phyloP scores from a whole-genome alignment of 2,329 filamentous ascomycete genomes.

The Botryosphaeria dothidea region DNA sequence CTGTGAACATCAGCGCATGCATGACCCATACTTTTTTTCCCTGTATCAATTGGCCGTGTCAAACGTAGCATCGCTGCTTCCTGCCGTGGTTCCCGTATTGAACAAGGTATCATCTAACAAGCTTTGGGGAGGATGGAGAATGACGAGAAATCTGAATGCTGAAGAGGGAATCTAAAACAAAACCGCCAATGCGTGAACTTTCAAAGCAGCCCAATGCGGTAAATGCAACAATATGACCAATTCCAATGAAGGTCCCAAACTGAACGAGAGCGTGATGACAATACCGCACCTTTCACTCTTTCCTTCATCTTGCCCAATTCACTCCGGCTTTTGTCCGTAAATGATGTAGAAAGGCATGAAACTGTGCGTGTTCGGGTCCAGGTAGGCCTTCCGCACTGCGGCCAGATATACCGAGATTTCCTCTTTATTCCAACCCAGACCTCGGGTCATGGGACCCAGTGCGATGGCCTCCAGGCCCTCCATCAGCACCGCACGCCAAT shows the following conservation, averaged over 20 bases:
- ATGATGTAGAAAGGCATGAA: slow-evolving; percentile 60
- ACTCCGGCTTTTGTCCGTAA: slow-evolving; percentile 54
- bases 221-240: background rate
- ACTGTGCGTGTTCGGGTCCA: slow-evolving; percentile 41
- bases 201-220: background rate
- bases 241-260: no score
- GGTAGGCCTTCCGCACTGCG: slow-evolving; percentile 19
- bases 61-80: background rate
- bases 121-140: no score
- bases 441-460: slow-evolving; percentile 22
- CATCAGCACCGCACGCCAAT: slow-evolving; percentile 25
- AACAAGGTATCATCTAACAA: background rate
- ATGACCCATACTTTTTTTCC: background rate
- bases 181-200: no score
- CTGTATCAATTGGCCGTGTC: no score
- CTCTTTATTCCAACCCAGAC: slow-evolving; percentile 24
- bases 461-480: slow-evolving; percentile 26
- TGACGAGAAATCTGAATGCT: background rate
- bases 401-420: slow-evolving; percentile 22
- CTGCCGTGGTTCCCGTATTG: background rate
- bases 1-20: no score
- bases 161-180: background rate
- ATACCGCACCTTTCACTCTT: background rate
- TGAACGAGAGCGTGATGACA: background rate
- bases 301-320: background rate